A percentile compares a stretch with the other conserved stretches of the same genome.
phyloP scores from a whole-genome alignment of 257 asterid genomes.

The Solanum sejunctum region DNA sequence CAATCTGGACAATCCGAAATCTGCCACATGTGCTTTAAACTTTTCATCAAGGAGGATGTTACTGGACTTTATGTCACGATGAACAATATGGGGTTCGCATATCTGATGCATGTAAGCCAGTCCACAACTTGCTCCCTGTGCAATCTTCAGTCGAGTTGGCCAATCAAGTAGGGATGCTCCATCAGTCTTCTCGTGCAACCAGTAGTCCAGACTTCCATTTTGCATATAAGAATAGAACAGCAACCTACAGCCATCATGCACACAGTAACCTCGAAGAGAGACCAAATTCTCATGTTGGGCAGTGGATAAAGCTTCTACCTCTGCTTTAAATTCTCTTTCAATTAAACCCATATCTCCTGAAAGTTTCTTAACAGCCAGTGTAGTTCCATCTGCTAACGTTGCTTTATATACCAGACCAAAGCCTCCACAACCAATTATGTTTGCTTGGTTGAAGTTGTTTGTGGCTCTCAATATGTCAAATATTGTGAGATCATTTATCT shows the following conservation, averaged over 20 bases:
- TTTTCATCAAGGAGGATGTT: constrained; percentile 81
- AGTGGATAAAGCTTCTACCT: constrained; percentile 87
- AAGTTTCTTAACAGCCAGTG: constrained; percentile 84
- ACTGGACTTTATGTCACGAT: constrained; percentile 89
- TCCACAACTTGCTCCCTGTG: constrained; percentile 69
- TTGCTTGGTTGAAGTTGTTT: constrained; percentile 74
- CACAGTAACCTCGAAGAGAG: constrained; percentile 79
- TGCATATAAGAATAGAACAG: constrained; percentile 87
- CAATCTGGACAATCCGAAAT: constrained; percentile 80
- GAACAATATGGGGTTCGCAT: constrained; percentile 93
- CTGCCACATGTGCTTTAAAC: constrained; percentile 89
- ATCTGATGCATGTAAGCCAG: constrained; percentile 89
- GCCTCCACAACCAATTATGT: constrained; percentile 93
- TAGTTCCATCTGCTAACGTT: constrained; percentile 52
- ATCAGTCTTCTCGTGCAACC: constrained; percentile 86
- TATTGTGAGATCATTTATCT: constrained; percentile 53
- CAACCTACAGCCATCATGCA: constrained; percentile 74
- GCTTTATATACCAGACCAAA: constrained; percentile 93
- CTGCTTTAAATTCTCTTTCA: constrained; percentile 97
- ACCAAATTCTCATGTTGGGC: constrained; percentile 88
- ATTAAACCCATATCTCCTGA: constrained; percentile 91
- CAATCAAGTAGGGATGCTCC: constrained; percentile 75
- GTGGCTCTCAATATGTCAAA: constrained; percentile 78
- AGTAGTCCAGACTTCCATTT: constrained; percentile 88
- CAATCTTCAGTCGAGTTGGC: constrained; percentile 68